Evolutionary conservation across 2,329 filamentous ascomycete species (phyloP), one percentile per base, ranked within the genome.

Genomic region (Thelonectria rubi): DNA sequence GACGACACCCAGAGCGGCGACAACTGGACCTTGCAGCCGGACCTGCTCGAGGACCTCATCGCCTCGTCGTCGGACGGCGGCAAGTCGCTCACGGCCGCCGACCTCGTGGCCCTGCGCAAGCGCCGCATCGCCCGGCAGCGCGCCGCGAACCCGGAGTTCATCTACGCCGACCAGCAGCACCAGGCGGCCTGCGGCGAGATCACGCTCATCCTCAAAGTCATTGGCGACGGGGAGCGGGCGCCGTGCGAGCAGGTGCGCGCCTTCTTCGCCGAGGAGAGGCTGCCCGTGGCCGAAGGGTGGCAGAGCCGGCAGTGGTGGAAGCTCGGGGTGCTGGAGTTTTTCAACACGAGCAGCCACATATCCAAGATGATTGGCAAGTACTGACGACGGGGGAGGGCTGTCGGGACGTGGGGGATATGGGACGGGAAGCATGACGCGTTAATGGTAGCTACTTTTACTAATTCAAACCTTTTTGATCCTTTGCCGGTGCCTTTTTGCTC

Each of bases 1-100:
- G 69, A 69, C 42, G 55, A 58, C 17, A 37, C 60, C n/a, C 66
- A 71, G 39, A 65, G 65, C 5, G 66, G 66, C 5, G 68, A 70
- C 24, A 69, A 65, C n/a, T 37, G 55, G 9, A 43, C 48, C 14
- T 26, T 43, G 11, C 66, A 71, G 39, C 51, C 53, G n/a, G 65
- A 71, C 6, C 65, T 71, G 9, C 47, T 69, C 12, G 32, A 62
- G 0, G 66, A 63, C 21, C 60, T 71, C 6, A 21, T 71, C 9
- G 61, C 63, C 6, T 58, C 58, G 3, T 70, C 69, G 8, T 67
- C 67, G 14, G 20, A 46, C 2, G 63, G 69, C 34, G 68, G 66
- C 9, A 63, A 67, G 52, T 30, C 55, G 2, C 57, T 71, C 18
- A 71, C 63, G 0, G 60, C 58, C 12, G 48, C 63, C 8, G 68